phyloP scores from a whole-genome alignment of 257 asterid genomes.

The Paulownia fortunei region DNA sequence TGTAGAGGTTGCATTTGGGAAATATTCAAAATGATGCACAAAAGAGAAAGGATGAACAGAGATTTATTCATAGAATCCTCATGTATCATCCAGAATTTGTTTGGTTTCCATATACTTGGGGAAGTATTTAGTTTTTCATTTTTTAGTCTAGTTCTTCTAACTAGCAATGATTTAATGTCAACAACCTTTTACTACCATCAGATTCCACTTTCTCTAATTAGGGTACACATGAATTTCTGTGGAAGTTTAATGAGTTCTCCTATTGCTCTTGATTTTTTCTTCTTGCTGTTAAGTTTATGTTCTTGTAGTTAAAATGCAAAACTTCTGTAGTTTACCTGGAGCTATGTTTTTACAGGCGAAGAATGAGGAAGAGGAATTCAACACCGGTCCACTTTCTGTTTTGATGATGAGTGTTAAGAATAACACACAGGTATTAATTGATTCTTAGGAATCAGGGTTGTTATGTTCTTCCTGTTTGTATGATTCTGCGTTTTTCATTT shows the following conservation, averaged over 20 bases:
- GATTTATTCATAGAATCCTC: background rate
- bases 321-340: slow-evolving; percentile 8
- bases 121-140: background rate
- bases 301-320: background rate
- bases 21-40: background rate
- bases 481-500: background rate
- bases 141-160: background rate
- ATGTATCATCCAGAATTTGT: background rate
- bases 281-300: background rate
- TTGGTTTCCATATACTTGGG: background rate
- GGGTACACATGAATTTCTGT: background rate
- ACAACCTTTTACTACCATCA: background rate
- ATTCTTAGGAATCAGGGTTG: background rate
- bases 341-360: slow-evolving; percentile 46
- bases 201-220: background rate
- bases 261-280: background rate
- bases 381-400: slow-evolving; percentile 93
- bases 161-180: background rate
- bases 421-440: slow-evolving; percentile 63
- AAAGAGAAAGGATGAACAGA: background rate
- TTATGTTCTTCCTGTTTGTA: background rate
- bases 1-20: too few relatives aligned
- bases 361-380: slow-evolving; percentile 94
- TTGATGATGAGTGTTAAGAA: slow-evolving; percentile 74
- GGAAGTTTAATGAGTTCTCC: background rate